Conservation (phyloP, 1,284 basidiomycete species). For the Ceratobasidium sp. region DNA sequence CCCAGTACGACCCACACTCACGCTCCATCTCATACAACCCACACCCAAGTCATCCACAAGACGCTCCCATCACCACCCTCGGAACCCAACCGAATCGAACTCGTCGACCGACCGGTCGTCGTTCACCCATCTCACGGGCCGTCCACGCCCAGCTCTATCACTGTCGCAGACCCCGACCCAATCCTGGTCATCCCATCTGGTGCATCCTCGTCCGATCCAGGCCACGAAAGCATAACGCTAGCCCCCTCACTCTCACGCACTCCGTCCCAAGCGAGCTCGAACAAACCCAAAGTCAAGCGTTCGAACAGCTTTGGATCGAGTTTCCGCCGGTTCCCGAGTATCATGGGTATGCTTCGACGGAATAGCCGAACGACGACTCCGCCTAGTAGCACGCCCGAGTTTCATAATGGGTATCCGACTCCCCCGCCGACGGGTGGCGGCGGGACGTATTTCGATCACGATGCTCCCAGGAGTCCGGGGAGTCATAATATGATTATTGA, state of each 20-base stretch:
- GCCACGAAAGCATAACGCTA: neutral
- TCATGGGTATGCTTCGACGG: slow-evolving; percentile 30
- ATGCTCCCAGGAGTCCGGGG: neutral
- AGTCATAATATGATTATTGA: slow-evolving; percentile 3
- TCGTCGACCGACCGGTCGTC: slow-evolving; percentile 27
- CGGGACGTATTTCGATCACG: slow-evolving; percentile 2
- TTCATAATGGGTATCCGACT: too few species aligned
- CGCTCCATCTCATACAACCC: too few species aligned
- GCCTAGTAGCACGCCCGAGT: neutral
- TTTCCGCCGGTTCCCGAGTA: slow-evolving; percentile 27
- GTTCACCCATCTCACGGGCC: neutral
- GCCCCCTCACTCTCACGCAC: slow-evolving; percentile 8
- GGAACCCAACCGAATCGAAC: slow-evolving; percentile 32
- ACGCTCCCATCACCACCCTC: neutral
- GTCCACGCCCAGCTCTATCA: neutral
- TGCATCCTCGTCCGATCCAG: neutral
- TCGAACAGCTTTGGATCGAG: slow-evolving; percentile 22
- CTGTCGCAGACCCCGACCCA: neutral
- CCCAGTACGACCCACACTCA: too few species aligned
- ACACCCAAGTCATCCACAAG: neutral
- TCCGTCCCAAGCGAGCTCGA: slow-evolving; percentile 2
- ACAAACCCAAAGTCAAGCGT: slow-evolving; percentile 21
- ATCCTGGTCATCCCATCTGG: slow-evolving; percentile 20
- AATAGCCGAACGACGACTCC: slow-evolving; percentile 5
- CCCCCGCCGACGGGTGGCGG: too few species aligned